A percentile compares a stretch with the other conserved stretches of the same genome.
Evolutionary conservation across 768 basidiomycete species (phyloP).

Genomic region (Xerocomellus dryophilus): DNA sequence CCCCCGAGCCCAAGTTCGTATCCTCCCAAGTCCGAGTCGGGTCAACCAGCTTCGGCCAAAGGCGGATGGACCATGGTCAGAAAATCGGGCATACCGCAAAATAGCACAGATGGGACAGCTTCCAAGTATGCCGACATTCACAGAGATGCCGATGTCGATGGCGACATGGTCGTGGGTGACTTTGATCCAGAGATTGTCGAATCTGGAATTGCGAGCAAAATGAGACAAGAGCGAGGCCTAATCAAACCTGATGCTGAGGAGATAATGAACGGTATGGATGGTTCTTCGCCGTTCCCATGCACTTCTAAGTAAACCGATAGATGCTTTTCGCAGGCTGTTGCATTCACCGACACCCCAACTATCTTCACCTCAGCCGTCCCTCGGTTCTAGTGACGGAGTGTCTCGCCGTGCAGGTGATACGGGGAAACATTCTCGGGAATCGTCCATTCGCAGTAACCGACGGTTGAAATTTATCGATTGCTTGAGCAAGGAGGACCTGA

Average conservation of each 20-base stretch:
- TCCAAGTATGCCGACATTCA: constrained; percentile 25
- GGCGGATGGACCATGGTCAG: constrained; percentile 79
- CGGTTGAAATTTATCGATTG: constrained; percentile 81
- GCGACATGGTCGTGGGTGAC: constrained; percentile 75
- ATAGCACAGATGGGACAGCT: constrained; percentile 23
- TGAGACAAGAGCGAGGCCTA: constrained; percentile 43
- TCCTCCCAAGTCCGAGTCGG: constrained; percentile 50
- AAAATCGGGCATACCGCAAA: constrained; percentile 34
- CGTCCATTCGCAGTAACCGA: constrained; percentile 74
- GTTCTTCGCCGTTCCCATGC: constrained; percentile 11
- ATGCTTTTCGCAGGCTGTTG: constrained; percentile 57
- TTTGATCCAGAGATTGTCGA: constrained; percentile 57
- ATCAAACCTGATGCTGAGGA: constrained; percentile 70
- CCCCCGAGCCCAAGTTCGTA: constrained; percentile 76
- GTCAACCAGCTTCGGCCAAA: constrained; percentile 43
- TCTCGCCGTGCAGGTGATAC: constrained; percentile 32
- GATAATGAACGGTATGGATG: constrained; percentile 66
- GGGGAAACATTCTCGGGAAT: constrained; percentile 66
- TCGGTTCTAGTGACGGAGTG: constrained; percentile 8
- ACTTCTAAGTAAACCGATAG: constrained; percentile 40
- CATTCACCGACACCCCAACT: constrained; percentile 26
- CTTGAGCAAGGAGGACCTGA: constrained; percentile 70
- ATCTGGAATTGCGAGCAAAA: constrained; percentile 35
- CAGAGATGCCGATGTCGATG: constrained; percentile 65
- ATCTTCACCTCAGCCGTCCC: constrained; percentile 3